Base-by-base conservation (phyloP, 2,329 filamentous ascomycete genomes). In the Ophiocordyceps unilateralis region DNA sequence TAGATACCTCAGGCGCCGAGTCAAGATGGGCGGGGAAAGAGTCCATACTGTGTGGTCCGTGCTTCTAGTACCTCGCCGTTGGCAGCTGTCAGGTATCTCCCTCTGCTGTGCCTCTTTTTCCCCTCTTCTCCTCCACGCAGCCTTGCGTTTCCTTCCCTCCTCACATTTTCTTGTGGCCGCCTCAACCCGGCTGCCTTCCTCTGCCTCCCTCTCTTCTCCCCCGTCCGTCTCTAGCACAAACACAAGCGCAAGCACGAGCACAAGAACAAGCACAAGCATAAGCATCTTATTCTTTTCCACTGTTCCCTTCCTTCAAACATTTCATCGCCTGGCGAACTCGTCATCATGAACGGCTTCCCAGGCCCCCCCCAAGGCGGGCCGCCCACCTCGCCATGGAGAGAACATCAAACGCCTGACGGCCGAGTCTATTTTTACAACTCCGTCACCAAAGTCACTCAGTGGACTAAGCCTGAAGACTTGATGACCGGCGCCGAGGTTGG, bases 361-460 rank as follows among this genome's bases (percentile, higher is more conserved):
- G 17, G 17, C 11, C 19, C 14, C 8, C 11, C 15, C 5, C 30
- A 9, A 12, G 30, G 30, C 30, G 65, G 71, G 56, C 65, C 69
- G 48, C 74, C 38, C n/a, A n/a, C n/a, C n/a, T n/a, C n/a, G n/a
- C n/a, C n/a, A n/a, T 95, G 88, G 88, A 79, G 84, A 60, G 83
- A 91, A 60, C 80, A 84, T 51, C 81, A 78, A 52, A 84, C 81
- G 51, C 66, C 78, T 3, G 87, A 94, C 55, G 89, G 88, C 49
- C 78, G 84, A 51, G 70, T 78, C 40, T 98, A 98, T 62, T 98
- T 93, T 61, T 93, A 88, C 69, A 93, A 98, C 59, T 66, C 78
- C 12, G 65, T 76, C 47, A 94, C 87, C 15, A 93, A 93, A 58
- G 76, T 73, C 48, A 96, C 91, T 26, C 82, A 88, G 73, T 98